These are phyloP conservation scores for Taphrina pruni DNA, from an alignment of 1,139 yeast species.

Conservation along the genomic window DNA sequence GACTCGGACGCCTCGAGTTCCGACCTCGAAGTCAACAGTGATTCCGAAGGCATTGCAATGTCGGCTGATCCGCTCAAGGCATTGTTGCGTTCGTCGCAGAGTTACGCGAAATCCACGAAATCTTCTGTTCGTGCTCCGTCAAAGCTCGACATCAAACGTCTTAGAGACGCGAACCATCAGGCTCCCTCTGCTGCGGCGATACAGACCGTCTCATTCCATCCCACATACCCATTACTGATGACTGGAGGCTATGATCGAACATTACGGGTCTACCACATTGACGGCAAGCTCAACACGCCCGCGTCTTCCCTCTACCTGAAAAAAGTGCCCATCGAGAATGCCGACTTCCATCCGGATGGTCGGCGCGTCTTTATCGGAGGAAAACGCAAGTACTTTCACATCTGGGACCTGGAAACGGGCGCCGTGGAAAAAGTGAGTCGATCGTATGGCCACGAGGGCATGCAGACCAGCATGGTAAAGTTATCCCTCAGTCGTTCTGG, in stretches of 20 bases:
- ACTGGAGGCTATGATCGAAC: slow-evolving; percentile 95
- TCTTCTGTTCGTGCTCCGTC: slow-evolving; percentile 69
- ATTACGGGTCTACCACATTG: slow-evolving; percentile 82
- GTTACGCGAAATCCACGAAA: slow-evolving; percentile 58
- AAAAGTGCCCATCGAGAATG: slow-evolving; percentile 79
- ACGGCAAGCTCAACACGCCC: slow-evolving; percentile 81
- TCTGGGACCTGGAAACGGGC: slow-evolving; percentile 84
- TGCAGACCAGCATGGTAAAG: slow-evolving; percentile 86
- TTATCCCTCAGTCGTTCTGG: slow-evolving; percentile 77
- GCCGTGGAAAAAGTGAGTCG: slow-evolving; percentile 81
- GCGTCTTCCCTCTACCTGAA: slow-evolving; percentile 82
- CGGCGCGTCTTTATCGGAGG: slow-evolving; percentile 81
- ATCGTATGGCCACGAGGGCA: slow-evolving; percentile 86
- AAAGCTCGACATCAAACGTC: slow-evolving; percentile 72
- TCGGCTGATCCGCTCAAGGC: slow-evolving; percentile 59
- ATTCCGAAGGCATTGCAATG: slow-evolving; percentile 48
- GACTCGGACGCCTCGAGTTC: slow-evolving; percentile 48
- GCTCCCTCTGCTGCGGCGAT: slow-evolving; percentile 76
- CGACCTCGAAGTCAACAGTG: slow-evolving; percentile 50
- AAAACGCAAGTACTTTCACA: slow-evolving; percentile 86
- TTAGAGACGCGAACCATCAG: slow-evolving; percentile 82
- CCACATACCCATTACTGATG: slow-evolving; percentile 76
- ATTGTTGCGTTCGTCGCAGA: slow-evolving; percentile 64
- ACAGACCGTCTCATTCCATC: slow-evolving; percentile 84
- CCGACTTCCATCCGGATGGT: slow-evolving; percentile 65